A percentile compares a stretch with the other conserved stretches of the same genome.
Evolutionary conservation across 176 grass and related monocot species (phyloP).

Genomic region (Carex parvula): DNA sequence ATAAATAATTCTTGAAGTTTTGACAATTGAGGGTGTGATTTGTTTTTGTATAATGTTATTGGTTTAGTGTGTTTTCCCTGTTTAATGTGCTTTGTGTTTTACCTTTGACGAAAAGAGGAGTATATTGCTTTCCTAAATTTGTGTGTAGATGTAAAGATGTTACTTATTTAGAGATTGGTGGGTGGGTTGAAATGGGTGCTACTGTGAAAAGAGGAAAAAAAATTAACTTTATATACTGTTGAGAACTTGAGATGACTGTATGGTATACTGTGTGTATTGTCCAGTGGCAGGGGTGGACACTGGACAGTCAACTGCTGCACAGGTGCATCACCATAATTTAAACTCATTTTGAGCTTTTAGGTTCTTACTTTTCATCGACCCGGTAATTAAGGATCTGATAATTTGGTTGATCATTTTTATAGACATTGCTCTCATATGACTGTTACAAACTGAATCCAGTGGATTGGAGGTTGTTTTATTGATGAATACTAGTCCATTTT

Average conservation of each 20-base stretch:
- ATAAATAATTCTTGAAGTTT: background rate
- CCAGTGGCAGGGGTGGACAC: background rate
- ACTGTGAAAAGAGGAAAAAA: background rate
- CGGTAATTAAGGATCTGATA: background rate
- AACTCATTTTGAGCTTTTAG: background rate
- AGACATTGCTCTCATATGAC: background rate
- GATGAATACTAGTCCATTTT: background rate
- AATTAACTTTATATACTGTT: background rate
- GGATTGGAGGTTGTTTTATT: background rate
- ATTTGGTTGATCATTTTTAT: background rate
- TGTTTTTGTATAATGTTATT: constrained; percentile 5
- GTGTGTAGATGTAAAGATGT: background rate
- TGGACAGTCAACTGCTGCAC: background rate
- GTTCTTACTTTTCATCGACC: background rate
- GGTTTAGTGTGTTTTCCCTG: background rate
- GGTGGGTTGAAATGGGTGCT: background rate
- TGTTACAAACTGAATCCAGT: background rate
- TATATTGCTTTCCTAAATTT: background rate
- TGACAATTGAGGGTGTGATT: background rate
- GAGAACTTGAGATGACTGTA: background rate
- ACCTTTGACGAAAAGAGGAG: background rate
- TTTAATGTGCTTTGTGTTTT: background rate
- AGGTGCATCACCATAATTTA: background rate
- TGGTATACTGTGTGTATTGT: background rate
- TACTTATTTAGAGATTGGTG: background rate